Conservation (phyloP, 495 filamentous ascomycete species). For the Penicillium pulvis region DNA sequence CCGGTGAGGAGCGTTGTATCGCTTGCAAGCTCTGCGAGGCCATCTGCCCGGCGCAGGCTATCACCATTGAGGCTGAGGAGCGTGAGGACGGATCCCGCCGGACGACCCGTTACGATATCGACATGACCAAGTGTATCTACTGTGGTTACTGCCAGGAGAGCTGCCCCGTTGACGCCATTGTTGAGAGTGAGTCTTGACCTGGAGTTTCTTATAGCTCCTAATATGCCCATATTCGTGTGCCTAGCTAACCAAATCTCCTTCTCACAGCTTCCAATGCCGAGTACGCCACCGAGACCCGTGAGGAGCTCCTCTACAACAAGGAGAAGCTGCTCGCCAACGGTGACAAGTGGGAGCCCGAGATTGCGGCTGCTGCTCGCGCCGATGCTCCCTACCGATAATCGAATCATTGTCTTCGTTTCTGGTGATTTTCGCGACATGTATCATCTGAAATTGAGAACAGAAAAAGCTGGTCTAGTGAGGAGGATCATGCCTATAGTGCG, state of each 20-base stretch:
- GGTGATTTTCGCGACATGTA: background rate
- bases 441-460: constrained; percentile 4
- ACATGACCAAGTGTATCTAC: constrained; percentile 99
- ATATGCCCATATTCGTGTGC: background rate
- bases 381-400: constrained; percentile 84
- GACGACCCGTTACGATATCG: constrained; percentile 97
- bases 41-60: constrained; percentile 94
- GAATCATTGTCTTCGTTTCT: constrained; percentile 1
- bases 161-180: constrained; percentile 97
- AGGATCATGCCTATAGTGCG: background rate
- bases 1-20: constrained; percentile 97
- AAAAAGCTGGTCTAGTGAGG: constrained; percentile 7
- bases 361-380: constrained; percentile 87
- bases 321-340: constrained; percentile 89
- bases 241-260: background rate
- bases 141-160: constrained; percentile 99
- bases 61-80: constrained; percentile 98
- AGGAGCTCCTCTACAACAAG: constrained; percentile 98
- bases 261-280: constrained; percentile 82
- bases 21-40: constrained; percentile 99
- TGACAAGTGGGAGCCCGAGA: constrained; percentile 97
- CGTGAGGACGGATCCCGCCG: constrained; percentile 91
- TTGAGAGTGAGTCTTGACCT: constrained; percentile 64
- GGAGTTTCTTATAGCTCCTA: background rate
- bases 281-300: constrained; percentile 95